These are phyloP conservation scores for Diaporthe citriasiana DNA, from an alignment of 2,329 filamentous ascomycete species.

Conservation along the genomic window DNA sequence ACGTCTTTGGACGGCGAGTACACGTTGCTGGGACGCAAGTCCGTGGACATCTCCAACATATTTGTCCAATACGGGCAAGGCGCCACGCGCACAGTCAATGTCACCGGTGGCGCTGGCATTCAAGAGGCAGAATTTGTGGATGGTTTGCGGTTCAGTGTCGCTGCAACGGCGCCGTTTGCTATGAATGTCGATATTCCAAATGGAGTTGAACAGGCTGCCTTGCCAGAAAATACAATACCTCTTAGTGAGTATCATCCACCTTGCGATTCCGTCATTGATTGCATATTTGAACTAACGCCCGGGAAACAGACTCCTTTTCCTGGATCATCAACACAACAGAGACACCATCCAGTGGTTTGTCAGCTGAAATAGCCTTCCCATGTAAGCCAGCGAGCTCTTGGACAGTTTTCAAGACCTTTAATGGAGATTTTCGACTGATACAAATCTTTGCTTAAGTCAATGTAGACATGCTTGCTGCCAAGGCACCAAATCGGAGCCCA, in stretches of 20 bases:
- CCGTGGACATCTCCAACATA: slow-evolving; percentile 48
- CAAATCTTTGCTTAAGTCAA: background rate
- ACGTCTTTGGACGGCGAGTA: slow-evolving; percentile 51
- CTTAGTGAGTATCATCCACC: background rate
- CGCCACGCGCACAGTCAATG: slow-evolving; percentile 47
- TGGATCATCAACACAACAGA: slow-evolving; percentile 6
- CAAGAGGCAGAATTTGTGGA: slow-evolving; percentile 26
- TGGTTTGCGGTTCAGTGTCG: slow-evolving; percentile 13
- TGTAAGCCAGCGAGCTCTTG: background rate
- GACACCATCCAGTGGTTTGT: background rate
- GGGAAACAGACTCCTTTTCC: background rate
- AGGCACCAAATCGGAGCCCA: background rate
- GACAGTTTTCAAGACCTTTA: too few relatives aligned
- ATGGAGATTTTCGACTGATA: background rate
- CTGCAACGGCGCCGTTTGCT: background rate
- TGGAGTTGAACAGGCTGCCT: background rate
- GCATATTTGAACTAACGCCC: background rate
- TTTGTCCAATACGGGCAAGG: slow-evolving; percentile 53
- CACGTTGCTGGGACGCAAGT: slow-evolving; percentile 49
- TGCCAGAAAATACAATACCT: background rate
- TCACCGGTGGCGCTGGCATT: slow-evolving; percentile 3
- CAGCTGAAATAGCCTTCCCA: background rate
- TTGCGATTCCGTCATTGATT: fast-evolving
- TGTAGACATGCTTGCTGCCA: background rate
- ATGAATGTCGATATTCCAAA: slow-evolving; percentile 27